Base-by-base conservation (phyloP, 805 yeast genomes). In the Yarrowia osloensis region DNA sequence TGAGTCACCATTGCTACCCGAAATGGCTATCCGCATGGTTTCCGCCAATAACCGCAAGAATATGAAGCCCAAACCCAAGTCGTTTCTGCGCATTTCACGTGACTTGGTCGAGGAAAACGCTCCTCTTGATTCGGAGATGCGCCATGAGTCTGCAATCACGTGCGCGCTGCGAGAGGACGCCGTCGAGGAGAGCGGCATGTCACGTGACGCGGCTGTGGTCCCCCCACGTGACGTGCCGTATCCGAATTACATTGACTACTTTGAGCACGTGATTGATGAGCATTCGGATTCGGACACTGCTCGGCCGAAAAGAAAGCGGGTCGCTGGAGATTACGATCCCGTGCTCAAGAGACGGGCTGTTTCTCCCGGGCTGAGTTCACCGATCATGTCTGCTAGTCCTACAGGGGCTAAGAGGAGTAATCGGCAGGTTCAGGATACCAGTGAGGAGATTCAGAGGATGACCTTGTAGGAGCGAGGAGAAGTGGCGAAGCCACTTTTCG, bases 361-460 rank as follows among this genome's bases (percentile, higher is more conserved):
- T 12, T 70, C 73, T 26, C 74, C 74, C 3, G 74, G 74, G 1
- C 11, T 69, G 22, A 52, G 68, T 17, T 59, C 71, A 5, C 69
- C 71, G 1, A 65, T 70, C 11, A 40, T 67, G 19, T 69, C 69
- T 12, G 68, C 69, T 13, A 70, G 70, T 39, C 69, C 71, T 0
- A 59, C 72, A 17, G 52, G 67, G 12, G 50, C 40, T 6, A 68
- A 67, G 31, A 63, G 71, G 17, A 71, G 67, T 19, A 66, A 68
- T 42, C 68, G 68, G 55, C 74, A 72, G 55, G 49, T 72, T 22
- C 72, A 69, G 46, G 74, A 72, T 33, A 67, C 74, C 24, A 69
- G 72, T 4, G 73, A 72, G 21, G 73, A 72, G 24, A 66, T 72
- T 15, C 70, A 72, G 67, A 70, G 69, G 54, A 68, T 72, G 74